These are phyloP conservation scores for Platismatia glauca DNA, from an alignment of 495 filamentous ascomycete genomes.

Conservation along the genomic window DNA sequence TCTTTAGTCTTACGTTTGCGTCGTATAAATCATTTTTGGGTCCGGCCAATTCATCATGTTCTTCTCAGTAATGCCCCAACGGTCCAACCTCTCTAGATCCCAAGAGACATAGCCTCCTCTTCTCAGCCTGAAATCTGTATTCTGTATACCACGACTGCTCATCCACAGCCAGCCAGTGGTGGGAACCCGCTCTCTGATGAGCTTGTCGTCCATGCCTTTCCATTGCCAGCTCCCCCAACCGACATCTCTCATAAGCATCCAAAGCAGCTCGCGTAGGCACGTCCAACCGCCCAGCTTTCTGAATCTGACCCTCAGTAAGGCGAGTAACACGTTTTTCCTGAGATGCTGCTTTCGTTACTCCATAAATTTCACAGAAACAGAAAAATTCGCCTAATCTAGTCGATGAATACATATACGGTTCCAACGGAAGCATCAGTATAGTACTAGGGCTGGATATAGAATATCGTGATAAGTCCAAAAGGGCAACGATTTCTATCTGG, in stretches of 20 bases:
- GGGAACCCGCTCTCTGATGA: not conserved
- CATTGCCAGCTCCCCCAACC: not conserved
- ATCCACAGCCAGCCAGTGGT: conserved; percentile 2
- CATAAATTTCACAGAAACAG: too few species aligned
- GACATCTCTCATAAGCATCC: not conserved
- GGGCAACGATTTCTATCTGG: too few species aligned
- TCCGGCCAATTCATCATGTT: not conserved
- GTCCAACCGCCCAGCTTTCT: too few species aligned
- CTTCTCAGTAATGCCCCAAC: not conserved
- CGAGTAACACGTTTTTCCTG: not conserved
- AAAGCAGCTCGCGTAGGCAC: not conserved
- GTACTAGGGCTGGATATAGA: too few species aligned
- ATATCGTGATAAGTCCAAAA: too few species aligned
- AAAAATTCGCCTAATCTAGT: too few species aligned
- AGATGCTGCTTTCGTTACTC: not conserved
- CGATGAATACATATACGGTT: too few species aligned
- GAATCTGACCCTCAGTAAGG: not conserved
- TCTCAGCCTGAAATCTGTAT: not conserved
- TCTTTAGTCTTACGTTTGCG: too few species aligned
- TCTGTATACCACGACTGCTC: not conserved
- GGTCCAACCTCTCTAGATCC: conserved; percentile 5
- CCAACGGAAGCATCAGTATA: too few species aligned
- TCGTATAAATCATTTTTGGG: not conserved
- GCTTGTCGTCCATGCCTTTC: not conserved
- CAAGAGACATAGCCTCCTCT: conserved; percentile 5